A percentile compares a stretch with the other conserved stretches of the same genome.
These are phyloP conservation scores for Venturia pyrina DNA, from an alignment of 2,329 filamentous ascomycete genomes.

Conservation along the genomic window DNA sequence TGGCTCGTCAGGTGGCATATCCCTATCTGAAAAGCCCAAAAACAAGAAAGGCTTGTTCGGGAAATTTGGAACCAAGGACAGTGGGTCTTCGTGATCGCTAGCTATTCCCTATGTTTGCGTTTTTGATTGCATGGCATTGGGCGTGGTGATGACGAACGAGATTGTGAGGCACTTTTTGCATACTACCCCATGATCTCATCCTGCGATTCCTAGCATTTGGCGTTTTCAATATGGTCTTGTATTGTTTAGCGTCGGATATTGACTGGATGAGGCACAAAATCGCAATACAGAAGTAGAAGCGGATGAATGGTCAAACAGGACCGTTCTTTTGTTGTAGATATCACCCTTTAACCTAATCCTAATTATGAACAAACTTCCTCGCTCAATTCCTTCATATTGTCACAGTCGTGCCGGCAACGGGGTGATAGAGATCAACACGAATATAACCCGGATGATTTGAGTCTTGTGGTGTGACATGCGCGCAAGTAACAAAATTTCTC, in stretches of 20 bases:
- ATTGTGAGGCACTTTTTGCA: background rate
- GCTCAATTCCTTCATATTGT: background rate
- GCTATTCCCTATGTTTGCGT: background rate
- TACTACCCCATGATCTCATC: background rate
- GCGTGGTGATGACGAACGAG: background rate
- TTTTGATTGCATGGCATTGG: background rate
- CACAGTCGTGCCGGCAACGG: background rate
- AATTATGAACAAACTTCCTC: background rate
- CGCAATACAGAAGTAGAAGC: background rate
- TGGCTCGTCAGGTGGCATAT: constrained; percentile 18
- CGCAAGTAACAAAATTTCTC: background rate
- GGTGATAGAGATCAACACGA: background rate
- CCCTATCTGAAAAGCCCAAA: constrained; percentile 9
- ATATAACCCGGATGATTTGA: background rate
- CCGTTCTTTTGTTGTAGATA: background rate
- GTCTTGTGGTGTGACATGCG: background rate
- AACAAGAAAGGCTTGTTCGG: constrained; percentile 14
- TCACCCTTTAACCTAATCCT: background rate
- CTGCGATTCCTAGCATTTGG: background rate
- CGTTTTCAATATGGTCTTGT: background rate
- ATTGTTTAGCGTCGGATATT: background rate
- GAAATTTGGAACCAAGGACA: constrained; percentile 11
- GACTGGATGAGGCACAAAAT: background rate
- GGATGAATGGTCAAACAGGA: background rate
- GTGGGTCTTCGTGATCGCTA: background rate